Evolutionary conservation across 2,329 filamentous ascomycete genomes (phyloP).

Genomic region (Alternaria arbusti): DNA sequence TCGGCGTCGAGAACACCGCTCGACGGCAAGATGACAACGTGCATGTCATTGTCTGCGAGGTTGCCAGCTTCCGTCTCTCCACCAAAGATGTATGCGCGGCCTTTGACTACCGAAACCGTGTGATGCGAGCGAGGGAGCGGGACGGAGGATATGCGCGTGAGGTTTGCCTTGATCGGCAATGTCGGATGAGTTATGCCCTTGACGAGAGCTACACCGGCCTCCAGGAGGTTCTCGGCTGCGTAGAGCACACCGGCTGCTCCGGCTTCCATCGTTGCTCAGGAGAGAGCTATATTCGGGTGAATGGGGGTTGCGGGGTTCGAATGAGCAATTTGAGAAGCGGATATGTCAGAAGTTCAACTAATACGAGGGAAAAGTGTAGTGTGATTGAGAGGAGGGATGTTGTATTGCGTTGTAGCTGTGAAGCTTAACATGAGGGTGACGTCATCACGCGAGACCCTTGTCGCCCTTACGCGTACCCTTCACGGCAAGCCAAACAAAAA

Average conservation of each 20-base stretch:
- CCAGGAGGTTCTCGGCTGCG: conserved; percentile 44
- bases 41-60: conserved; percentile 59
- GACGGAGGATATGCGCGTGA: conserved; percentile 55
- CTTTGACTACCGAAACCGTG: conserved; percentile 60
- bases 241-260: conserved; percentile 47
- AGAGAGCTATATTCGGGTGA: neutral
- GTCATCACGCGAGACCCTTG: conserved; percentile 12
- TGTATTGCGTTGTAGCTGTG: conserved; percentile 9
- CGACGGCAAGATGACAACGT: conserved; percentile 59
- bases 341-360: neutral
- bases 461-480: neutral
- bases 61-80: conserved; percentile 51
- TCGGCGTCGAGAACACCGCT: conserved; percentile 52
- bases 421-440: conserved; percentile 7
- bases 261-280: conserved; percentile 53
- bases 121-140: conserved; percentile 58
- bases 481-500: neutral
- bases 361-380: neutral
- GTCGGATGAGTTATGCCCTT: conserved; percentile 58
- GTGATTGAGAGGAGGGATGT: conserved; percentile 9
- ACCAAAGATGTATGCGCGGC: conserved; percentile 64
- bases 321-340: neutral
- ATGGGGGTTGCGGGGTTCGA: neutral
- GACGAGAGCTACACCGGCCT: conserved; percentile 55
- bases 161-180: conserved; percentile 58